A percentile compares a stretch with the other conserved stretches of the same genome.
Conservation (phyloP, 1,284 basidiomycete species). For the Pyrrhoderma noxium region DNA sequence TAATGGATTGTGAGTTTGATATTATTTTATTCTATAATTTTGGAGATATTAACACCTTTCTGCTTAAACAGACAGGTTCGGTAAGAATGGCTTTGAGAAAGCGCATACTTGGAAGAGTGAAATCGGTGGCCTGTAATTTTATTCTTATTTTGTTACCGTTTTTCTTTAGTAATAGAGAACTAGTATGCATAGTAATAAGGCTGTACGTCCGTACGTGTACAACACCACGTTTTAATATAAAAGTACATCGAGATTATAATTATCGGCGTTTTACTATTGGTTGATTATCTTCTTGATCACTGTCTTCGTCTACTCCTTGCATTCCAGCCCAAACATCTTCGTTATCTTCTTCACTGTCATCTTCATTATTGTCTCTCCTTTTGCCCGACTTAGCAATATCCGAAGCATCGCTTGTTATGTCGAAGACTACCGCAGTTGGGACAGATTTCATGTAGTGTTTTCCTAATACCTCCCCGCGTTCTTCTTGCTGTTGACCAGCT, state of each 20-base stretch:
- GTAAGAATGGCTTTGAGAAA: slow-evolving; percentile 85
- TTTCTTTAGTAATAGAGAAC: neutral
- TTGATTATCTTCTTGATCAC: slow-evolving; percentile 22
- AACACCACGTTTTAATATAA: neutral
- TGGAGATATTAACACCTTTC: slow-evolving; percentile 2
- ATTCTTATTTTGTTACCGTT: neutral
- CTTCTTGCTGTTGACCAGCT: slow-evolving; percentile 46
- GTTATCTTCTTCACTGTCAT: slow-evolving; percentile 29
- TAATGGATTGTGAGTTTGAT: slow-evolving; percentile 64
- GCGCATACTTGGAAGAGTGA: slow-evolving; percentile 83
- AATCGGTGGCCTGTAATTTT: slow-evolving; percentile 44
- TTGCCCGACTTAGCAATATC: slow-evolving; percentile 14
- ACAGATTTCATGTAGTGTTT: slow-evolving; percentile 62
- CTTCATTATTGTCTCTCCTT: slow-evolving; percentile 16
- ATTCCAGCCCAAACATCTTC: slow-evolving; percentile 38
- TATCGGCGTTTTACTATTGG: neutral
- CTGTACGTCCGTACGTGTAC: neutral
- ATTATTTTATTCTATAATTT: neutral
- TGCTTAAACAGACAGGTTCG: slow-evolving; percentile 53
- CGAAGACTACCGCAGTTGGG: slow-evolving; percentile 59
- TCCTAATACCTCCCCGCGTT: slow-evolving; percentile 60
- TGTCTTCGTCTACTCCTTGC: slow-evolving; percentile 25
- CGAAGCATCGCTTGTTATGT: slow-evolving; percentile 25
- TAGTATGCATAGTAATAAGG: neutral
- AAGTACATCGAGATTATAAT: no score